These are phyloP conservation scores for Craterostigma plantagineum DNA, from an alignment of 257 asterid genomes.

Conservation along the genomic window DNA sequence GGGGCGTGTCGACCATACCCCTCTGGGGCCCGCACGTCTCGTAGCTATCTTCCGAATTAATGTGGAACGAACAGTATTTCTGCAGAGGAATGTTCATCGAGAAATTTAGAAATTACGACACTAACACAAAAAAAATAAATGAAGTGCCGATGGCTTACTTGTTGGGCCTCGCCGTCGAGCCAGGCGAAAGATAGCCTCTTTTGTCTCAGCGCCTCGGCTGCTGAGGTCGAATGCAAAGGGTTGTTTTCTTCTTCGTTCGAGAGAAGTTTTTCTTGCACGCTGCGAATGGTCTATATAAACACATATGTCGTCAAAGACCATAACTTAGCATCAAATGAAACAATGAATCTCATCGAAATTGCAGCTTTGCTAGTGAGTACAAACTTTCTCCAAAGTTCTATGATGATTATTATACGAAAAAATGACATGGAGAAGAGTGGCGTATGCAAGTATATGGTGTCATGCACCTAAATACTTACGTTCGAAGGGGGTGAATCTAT, in stretches of 20 bases:
- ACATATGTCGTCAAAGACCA: conserved; percentile 14
- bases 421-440: too few species aligned
- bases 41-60: conserved; percentile 72
- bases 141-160: conserved; percentile 32
- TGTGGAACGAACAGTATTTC: conserved; percentile 82
- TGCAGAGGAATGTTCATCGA: conserved; percentile 18
- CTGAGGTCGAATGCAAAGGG: conserved; percentile 40
- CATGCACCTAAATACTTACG: too few species aligned
- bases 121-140: conserved; percentile 6
- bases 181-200: conserved; percentile 77
- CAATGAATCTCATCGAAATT: too few species aligned
- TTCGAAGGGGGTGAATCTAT: too few species aligned
- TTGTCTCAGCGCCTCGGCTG: conserved; percentile 43
- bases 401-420: too few species aligned
- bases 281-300: conserved; percentile 69
- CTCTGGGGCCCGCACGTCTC: conserved; percentile 89
- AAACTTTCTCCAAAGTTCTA: too few species aligned
- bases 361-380: too few species aligned
- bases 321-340: too few species aligned
- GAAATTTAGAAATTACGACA: conserved; percentile 2
- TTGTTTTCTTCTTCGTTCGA: conserved; percentile 21
- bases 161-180: conserved; percentile 95
- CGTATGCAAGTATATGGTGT: too few species aligned
- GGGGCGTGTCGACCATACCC: conserved; percentile 42
- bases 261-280: conserved; percentile 64